phyloP scores from a whole-genome alignment of 257 asterid species.

The Petrea volubilis region DNA sequence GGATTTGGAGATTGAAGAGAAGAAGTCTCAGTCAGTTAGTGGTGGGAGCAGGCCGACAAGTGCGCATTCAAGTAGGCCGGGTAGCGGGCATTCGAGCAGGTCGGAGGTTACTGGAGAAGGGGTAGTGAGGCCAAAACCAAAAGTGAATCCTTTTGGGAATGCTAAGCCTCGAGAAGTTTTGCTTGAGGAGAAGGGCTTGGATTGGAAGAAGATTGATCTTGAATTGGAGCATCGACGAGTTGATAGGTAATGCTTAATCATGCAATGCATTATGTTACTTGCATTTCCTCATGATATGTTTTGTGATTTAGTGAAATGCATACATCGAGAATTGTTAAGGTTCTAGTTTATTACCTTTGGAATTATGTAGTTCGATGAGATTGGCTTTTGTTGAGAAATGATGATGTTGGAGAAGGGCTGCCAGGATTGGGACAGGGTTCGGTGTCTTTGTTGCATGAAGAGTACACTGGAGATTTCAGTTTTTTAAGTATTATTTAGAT shows the following conservation, averaged over 20 bases:
- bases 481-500: neutral
- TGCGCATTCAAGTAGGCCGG: conserved; percentile 66
- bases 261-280: neutral
- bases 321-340: neutral
- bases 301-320: neutral
- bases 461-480: neutral
- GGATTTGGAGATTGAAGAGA: conserved; percentile 51
- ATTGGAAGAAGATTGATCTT: conserved; percentile 70
- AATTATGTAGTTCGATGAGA: neutral
- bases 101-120: conserved; percentile 49
- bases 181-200: conserved; percentile 68
- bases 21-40: conserved; percentile 32
- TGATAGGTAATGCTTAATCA: conserved; percentile 44
- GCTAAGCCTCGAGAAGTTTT: conserved; percentile 78
- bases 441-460: neutral
- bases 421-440: neutral
- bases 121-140: conserved; percentile 44
- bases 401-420: neutral
- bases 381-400: neutral
- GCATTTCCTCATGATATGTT: neutral
- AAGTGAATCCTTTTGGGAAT: conserved; percentile 71
- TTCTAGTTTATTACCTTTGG: neutral
- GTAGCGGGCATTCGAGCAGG: conserved; percentile 49
- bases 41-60: conserved; percentile 55
- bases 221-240: conserved; percentile 57